A percentile compares a stretch with the other conserved stretches of the same genome.
phyloP scores from a whole-genome alignment of 148 eudicot species.

The Vaccinium corymbosum region DNA sequence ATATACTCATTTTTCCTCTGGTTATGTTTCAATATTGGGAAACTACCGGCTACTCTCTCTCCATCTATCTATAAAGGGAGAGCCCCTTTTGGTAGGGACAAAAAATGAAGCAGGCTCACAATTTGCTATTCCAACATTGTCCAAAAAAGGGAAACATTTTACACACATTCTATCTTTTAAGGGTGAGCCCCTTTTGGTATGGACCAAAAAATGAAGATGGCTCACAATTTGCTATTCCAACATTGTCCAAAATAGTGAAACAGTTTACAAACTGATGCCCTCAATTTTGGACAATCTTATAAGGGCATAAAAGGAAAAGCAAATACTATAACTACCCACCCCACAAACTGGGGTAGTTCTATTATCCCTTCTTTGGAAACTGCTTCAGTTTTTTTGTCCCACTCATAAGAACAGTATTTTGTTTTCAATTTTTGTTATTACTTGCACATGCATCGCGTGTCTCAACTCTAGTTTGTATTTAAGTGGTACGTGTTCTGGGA shows the following conservation, averaged over 20 bases:
- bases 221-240: neutral
- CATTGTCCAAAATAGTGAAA: neutral
- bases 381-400: neutral
- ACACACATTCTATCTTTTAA: too few species aligned
- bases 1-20: slow-evolving; percentile 5
- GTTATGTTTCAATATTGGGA: slow-evolving; percentile 2
- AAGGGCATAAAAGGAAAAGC: neutral
- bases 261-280: neutral
- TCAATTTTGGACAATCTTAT: neutral
- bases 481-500: slow-evolving; percentile 5
- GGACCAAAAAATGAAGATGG: neutral
- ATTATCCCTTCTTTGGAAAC: neutral
- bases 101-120: too few species aligned
- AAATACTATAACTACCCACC: neutral
- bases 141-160: too few species aligned
- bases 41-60: neutral
- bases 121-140: too few species aligned
- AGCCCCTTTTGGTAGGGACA: too few species aligned
- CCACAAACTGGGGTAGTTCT: neutral
- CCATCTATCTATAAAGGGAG: neutral
- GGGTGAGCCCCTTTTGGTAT: too few species aligned
- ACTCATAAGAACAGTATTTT: neutral
- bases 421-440: neutral
- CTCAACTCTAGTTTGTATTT: neutral
- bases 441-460: neutral